These are phyloP conservation scores for Diutina rugosa DNA, from an alignment of 1,139 yeast species.

Conservation along the genomic window DNA sequence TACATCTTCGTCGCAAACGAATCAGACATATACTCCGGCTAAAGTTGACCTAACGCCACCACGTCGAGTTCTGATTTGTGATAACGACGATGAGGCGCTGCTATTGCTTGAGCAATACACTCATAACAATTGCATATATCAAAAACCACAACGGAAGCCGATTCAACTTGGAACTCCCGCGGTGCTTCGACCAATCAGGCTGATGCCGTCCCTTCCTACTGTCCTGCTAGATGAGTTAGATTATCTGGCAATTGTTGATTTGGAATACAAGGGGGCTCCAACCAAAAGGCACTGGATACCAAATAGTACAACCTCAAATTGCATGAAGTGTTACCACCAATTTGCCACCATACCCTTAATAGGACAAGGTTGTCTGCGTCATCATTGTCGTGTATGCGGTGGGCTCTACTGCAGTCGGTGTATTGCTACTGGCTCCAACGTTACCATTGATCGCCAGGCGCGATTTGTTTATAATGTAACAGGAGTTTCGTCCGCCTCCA, in stretches of 20 bases:
- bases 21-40: not conserved
- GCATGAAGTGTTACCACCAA: not conserved
- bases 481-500: not conserved
- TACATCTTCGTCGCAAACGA: not conserved
- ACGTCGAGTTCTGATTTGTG: not conserved
- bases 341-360: not conserved
- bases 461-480: not conserved
- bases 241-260: not conserved
- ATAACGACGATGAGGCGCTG: not conserved
- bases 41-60: not conserved
- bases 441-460: not conserved
- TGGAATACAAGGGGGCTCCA: not conserved
- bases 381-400: not conserved
- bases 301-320: not conserved
- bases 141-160: not conserved
- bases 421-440: not conserved
- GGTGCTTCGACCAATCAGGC: not conserved
- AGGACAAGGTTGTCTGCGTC: not conserved
- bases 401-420: not conserved
- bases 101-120: not conserved
- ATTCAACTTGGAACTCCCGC: not conserved
- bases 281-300: not conserved
- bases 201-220: not conserved
- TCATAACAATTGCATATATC: not conserved
- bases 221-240: not conserved